Conservation (phyloP, 2,329 filamentous ascomycete genomes). For the Fusarium illudens region DNA sequence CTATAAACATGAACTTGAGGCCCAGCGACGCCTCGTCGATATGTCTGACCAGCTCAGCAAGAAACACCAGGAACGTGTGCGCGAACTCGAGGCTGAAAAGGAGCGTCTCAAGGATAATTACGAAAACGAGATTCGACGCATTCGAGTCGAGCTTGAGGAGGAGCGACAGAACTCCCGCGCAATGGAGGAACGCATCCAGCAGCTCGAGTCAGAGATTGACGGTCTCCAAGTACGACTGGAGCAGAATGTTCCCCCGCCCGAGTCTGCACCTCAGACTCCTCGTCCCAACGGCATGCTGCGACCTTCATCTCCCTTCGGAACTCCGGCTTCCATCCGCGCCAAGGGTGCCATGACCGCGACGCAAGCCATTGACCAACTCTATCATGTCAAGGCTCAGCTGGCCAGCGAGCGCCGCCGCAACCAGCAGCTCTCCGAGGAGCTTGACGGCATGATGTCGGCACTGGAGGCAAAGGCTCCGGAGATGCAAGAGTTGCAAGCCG, state of each 20-base stretch:
- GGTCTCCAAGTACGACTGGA: constrained; percentile 60
- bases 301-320: constrained; percentile 68
- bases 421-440: constrained; percentile 75
- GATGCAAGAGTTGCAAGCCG: constrained; percentile 82
- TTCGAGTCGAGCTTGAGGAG: constrained; percentile 66
- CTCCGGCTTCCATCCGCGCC: constrained; percentile 64
- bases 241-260: constrained; percentile 50
- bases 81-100: constrained; percentile 73
- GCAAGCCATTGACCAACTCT: constrained; percentile 70
- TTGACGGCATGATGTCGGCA: constrained; percentile 87
- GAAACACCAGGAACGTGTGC: constrained; percentile 74
- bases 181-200: constrained; percentile 58
- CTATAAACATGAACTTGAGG: constrained; percentile 86
- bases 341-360: constrained; percentile 67
- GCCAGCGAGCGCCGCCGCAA: constrained; percentile 77
- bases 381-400: constrained; percentile 75
- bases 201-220: constrained; percentile 63
- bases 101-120: constrained; percentile 69
- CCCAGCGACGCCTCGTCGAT: constrained; percentile 80
- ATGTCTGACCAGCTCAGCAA: constrained; percentile 80
- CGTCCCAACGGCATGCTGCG: constrained; percentile 64
- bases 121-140: constrained; percentile 65
- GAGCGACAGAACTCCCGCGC: constrained; percentile 57
- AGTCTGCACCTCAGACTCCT: constrained; percentile 68
- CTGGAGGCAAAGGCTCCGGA: constrained; percentile 89